Conservation (phyloP, 495 filamentous ascomycete genomes). For the Annulohypoxylon nitens region DNA sequence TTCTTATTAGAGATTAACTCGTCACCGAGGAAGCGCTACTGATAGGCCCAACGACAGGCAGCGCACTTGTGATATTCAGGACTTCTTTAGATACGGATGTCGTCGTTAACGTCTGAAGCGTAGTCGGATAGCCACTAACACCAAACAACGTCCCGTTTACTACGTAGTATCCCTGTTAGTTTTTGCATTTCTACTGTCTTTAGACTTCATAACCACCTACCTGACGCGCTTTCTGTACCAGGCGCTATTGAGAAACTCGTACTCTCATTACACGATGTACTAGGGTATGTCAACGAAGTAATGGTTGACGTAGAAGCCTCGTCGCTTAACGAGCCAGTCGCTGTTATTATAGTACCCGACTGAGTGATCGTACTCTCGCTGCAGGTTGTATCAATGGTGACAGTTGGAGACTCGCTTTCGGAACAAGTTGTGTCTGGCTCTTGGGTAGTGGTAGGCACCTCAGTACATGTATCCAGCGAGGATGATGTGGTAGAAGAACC, state of each 20-base stretch:
- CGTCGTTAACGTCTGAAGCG: constrained; percentile 48
- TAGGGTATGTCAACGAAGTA: constrained; percentile 7
- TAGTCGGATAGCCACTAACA: constrained; percentile 36
- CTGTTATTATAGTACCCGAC: constrained; percentile 33
- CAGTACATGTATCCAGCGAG: constrained; percentile 42
- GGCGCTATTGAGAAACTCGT: background rate
- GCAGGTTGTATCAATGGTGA: constrained; percentile 45
- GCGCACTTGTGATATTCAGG: constrained; percentile 32
- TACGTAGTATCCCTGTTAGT: constrained; percentile 16
- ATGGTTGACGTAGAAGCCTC: constrained; percentile 12
- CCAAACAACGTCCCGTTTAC: constrained; percentile 25
- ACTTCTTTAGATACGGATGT: constrained; percentile 22
- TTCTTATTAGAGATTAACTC: constrained; percentile 10
- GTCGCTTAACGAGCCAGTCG: constrained; percentile 35
- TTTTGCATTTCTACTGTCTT: background rate
- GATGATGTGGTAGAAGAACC: constrained; percentile 4
- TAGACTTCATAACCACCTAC: constrained; percentile 5
- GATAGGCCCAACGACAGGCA: background rate
- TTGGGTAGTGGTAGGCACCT: constrained; percentile 32
- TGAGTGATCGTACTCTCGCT: constrained; percentile 44
- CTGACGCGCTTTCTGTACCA: constrained; percentile 8
- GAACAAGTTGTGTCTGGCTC: constrained; percentile 48
- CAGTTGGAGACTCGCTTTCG: constrained; percentile 40
- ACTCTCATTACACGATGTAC: constrained; percentile 28
- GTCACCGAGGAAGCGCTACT: constrained; percentile 13